Evolutionary conservation across 108 stramenopile genomes (phyloP), one percentile per base, ranked within the genome.

Genomic region (Nannochloropsis gaditana): DNA sequence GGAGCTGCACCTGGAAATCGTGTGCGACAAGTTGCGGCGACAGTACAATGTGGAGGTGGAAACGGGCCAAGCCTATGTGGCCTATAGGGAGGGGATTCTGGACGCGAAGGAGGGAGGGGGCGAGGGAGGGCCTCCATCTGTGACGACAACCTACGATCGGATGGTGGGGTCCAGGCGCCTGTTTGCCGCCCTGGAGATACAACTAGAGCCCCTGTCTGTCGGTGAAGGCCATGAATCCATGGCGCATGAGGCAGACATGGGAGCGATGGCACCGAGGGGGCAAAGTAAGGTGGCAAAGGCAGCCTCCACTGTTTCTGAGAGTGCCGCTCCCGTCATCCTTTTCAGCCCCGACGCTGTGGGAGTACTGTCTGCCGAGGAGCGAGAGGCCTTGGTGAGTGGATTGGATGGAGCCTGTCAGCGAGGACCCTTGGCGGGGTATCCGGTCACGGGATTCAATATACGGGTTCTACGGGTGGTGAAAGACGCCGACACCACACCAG

Each of bases 1-100:
- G 84, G 98, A 98, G 92, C 93, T 99, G 21, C 99, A 99, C 91
- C 92, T 99, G 44, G 99, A 99, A 87, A 97, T 80, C 5, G 83
- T 82, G 43, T 86, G 86, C 80, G 83, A 84, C 42, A 79, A 83
- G 41, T 41, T 88, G 41, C 44, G 81, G 31, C 79, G 87, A 41
- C 83, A 88, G 84, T 88, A 84, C 41, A 80, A 80, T 17, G 87
- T 88, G 17, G n/a, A 45, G 50, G 87, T 88, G 11, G 83, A 88
- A 50, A 83, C 83, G 43, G 87, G 87, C 45, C 87, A 45, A 5
- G 87, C 80, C 44, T 88, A 88, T 44, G 83, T 88, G 80, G 84
- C 84, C 15, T 88, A 88, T 21, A 45, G 87, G 19, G 87, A 88
- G 45, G 87, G 87, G 11, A 88, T 88, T 41, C 44, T 45, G 5